Percentiles rank a stretch among this genome's conserved stretches.
phyloP scores from a whole-genome alignment of 352 stramenopile species.

The Peronospora farinosa region DNA sequence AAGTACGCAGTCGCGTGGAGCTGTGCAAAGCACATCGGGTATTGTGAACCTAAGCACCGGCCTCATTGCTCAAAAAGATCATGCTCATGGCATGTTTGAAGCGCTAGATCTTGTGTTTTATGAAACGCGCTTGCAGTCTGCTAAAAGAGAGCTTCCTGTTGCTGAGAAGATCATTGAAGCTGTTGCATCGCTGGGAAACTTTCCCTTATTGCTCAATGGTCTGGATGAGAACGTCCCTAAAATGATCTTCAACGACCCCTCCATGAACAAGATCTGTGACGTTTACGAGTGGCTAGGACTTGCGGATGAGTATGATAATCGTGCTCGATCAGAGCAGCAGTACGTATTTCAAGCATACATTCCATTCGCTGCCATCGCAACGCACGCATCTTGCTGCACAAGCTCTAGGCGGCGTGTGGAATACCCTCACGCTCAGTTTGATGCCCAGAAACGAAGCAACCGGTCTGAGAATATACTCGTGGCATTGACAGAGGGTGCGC shows the following conservation, averaged over 20 bases:
- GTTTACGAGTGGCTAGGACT: constrained; percentile 82
- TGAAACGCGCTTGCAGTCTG: constrained; percentile 45
- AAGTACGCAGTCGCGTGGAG: constrained; percentile 35
- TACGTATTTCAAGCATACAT: constrained; percentile 64
- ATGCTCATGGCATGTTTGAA: constrained; percentile 55
- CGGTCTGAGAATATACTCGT: constrained; percentile 62
- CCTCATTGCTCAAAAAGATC: constrained; percentile 55
- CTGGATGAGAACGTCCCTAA: constrained; percentile 87
- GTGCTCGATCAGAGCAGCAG: constrained; percentile 59
- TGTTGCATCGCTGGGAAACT: constrained; percentile 70
- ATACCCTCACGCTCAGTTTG: constrained; percentile 62
- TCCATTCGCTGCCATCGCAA: constrained; percentile 63
- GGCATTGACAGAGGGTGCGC: constrained; percentile 54
- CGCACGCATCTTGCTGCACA: constrained; percentile 66
- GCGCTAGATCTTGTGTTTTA: constrained; percentile 74
- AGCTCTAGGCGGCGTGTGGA: constrained; percentile 62
- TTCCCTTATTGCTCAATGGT: constrained; percentile 68
- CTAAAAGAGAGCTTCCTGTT: constrained; percentile 23
- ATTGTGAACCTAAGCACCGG: constrained; percentile 27
- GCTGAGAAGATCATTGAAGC: constrained; percentile 64
- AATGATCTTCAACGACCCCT: constrained; percentile 88
- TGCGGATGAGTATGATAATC: constrained; percentile 63
- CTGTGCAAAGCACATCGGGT: constrained; percentile 6
- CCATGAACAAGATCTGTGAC: constrained; percentile 75
- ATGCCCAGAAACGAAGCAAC: constrained; percentile 49